Conservation (phyloP, 1,284 basidiomycete genomes). For the Fomitopsis schrenkii region DNA sequence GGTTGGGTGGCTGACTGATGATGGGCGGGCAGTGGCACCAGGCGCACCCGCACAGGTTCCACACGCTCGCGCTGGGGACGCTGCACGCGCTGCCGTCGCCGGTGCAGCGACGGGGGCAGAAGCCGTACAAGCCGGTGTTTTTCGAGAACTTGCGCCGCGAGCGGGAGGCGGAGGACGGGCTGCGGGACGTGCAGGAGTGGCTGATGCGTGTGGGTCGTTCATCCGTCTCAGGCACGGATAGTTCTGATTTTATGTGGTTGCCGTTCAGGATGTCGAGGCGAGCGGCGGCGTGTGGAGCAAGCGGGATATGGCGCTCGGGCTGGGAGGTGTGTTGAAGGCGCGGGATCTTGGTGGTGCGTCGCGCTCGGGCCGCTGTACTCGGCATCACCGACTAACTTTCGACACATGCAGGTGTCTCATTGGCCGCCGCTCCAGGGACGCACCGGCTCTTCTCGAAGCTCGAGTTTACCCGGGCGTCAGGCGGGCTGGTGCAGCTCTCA, state of each 20-base stretch:
- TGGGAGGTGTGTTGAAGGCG: conserved; percentile 57
- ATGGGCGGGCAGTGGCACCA: conserved; percentile 57
- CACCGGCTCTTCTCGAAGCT: conserved; percentile 56
- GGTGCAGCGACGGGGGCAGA: conserved; percentile 74
- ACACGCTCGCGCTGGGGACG: conserved; percentile 73
- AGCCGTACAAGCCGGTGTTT: conserved; percentile 73
- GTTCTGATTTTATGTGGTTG: conserved; percentile 11
- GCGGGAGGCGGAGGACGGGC: conserved; percentile 52
- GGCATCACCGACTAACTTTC: not conserved
- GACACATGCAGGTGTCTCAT: not conserved
- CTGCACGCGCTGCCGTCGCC: conserved; percentile 85
- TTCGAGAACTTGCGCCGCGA: conserved; percentile 56
- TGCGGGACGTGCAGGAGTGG: conserved; percentile 58
- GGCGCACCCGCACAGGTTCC: conserved; percentile 82
- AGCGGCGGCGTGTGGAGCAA: conserved; percentile 48
- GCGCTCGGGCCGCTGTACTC: not conserved
- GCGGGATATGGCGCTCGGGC: conserved; percentile 48
- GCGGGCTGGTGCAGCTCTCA: conserved; percentile 30
- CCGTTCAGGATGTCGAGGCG: conserved; percentile 17
- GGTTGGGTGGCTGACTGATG: not conserved
- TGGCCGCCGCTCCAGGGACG: conserved; percentile 32
- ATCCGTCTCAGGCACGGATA: not conserved
- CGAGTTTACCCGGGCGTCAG: conserved; percentile 33
- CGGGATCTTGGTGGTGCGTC: conserved; percentile 19
- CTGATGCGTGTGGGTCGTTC: conserved; percentile 29